Evolutionary conservation across 179 eudicot genomes (phyloP), one percentile per base, ranked within the genome.

Genomic region (Heliamphora pulchella): DNA sequence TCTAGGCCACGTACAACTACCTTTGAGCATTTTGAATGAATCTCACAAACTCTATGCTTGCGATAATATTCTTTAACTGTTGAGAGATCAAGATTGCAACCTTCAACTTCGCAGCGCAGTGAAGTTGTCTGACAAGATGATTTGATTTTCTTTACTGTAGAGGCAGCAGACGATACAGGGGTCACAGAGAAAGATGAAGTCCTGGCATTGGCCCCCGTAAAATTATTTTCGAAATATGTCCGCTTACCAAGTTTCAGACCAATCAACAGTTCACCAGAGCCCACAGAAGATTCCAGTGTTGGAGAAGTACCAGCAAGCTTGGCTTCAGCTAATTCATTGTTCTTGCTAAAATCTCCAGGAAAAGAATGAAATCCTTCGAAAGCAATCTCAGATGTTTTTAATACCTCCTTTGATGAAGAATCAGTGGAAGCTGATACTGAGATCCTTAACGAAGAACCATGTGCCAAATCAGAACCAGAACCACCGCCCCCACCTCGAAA

Each of bases 11-110:
- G 85, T 17, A 96, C 87, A 79, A 90, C 86, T 51, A 96, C 99
- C 83, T 86, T 90, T 0, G 94, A 88, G 82, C 87, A 80, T 80
- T 92, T 96, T 64, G 99, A 88, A 84, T 96, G 99, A 79, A 62
- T 85, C 77, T 87, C 96, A 86, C 99, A 96, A 79, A 96, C 98
- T 89, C 93, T 87, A 80, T 96, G 98, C 87, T 92, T 94, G 50
- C 91, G 89, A 59, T 96, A 96, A 88, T 96, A 96, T 20, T 92
- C 97, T 84, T 94, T 96, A 77, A 96, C 90, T 14, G 93, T 87
- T 9, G 98, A 89, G 75, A 96, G 98, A 75, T 96, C 96, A 65
- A 90, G 86, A 71, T 88, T 88, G 85, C 99, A 96, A 51, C 98
- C 98, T 86, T 94, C 96, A 48, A 92, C 99, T 79, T 92, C 94